Base-by-base conservation (phyloP, 768 basidiomycete genomes). In the Tephrocybe sp. region DNA sequence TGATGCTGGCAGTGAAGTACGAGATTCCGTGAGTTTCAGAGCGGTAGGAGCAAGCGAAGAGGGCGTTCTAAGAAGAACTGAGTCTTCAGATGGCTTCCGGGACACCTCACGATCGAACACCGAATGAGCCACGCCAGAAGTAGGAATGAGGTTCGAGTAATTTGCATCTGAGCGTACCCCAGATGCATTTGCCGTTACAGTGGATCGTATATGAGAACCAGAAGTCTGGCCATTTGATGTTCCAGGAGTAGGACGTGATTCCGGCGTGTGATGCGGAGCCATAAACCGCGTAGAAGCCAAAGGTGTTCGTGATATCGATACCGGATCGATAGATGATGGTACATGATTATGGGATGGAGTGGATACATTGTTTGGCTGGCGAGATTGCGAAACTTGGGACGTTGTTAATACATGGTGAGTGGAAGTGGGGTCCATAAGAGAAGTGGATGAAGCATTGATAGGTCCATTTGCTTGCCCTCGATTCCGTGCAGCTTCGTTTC, bases 1-100 rank as follows among this genome's bases (percentile, higher is more conserved):
- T 15, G 77, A 72, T 33, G 68, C 64, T 19, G 71, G 65, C 13
- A 69, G 61, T 19, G 74, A 69, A 43, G 69, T 68, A 11, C 68
- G 70, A 12, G 74, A 74, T 30, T 55, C 50, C 15, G 72, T 69
- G 11, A 74, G 66, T 44, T 74, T 74, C 31, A 75, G 61, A 49
- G 73, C 65, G 9, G 76, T 77, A 0, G 69, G 77, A 3, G 79
- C 79, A 15, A 86, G 73, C 1, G 85, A 85, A 11, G 84, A 85
- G 4, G 84, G 83, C 0, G 84, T 86, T 58, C 73, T 75, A 29
- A 86, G 71, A 23, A 80, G 72, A 31, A 80, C 67, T 8, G 77
- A 74, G 39, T 83, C 83, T 45, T 76, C 68, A 11, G 77, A 78
- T 16, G 67, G 62, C 31, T 64, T 59, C 24, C 69, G 69, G 34